phyloP scores from a whole-genome alignment of 805 yeast genomes.

The Tetrapisispora pingtungensis region DNA sequence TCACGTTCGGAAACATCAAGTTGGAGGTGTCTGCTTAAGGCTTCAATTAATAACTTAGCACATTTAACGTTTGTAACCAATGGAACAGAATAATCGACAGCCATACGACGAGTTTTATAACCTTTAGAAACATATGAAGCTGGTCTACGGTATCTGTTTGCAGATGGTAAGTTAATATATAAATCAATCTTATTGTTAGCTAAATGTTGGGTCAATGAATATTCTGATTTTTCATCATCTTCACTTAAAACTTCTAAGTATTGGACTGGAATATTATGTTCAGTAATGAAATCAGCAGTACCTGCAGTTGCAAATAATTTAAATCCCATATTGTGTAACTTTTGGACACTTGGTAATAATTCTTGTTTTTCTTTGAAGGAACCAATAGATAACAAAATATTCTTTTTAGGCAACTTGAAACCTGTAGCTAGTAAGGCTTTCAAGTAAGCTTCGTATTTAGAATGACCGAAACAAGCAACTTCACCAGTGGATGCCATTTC shows the following conservation, averaged over 20 bases:
- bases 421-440: slow-evolving; percentile 94
- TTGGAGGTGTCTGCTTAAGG: slow-evolving; percentile 60
- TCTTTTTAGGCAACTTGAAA: slow-evolving; percentile 88
- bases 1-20: slow-evolving; percentile 69
- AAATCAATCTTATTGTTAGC: slow-evolving; percentile 94
- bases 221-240: slow-evolving; percentile 79
- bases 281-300: slow-evolving; percentile 96
- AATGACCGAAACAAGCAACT: slow-evolving; percentile 92
- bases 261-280: slow-evolving; percentile 88
- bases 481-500: slow-evolving; percentile 99
- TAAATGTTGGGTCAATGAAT: slow-evolving; percentile 90
- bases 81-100: slow-evolving; percentile 97
- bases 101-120: slow-evolving; percentile 98
- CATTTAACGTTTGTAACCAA: slow-evolving; percentile 94
- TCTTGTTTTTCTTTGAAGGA: slow-evolving; percentile 94
- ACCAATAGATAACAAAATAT: slow-evolving; percentile 88
- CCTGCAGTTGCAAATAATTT: slow-evolving; percentile 96
- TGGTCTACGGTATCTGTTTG: slow-evolving; percentile 97
- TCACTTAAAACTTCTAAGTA: slow-evolving; percentile 82
- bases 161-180: slow-evolving; percentile 92
- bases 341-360: slow-evolving; percentile 76
- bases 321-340: slow-evolving; percentile 74
- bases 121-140: slow-evolving; percentile 97
- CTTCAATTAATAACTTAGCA: slow-evolving; percentile 92
- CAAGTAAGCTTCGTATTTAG: slow-evolving; percentile 94